phyloP scores from a whole-genome alignment of 2,329 filamentous ascomycete genomes.

The Fusarium papillatum region DNA sequence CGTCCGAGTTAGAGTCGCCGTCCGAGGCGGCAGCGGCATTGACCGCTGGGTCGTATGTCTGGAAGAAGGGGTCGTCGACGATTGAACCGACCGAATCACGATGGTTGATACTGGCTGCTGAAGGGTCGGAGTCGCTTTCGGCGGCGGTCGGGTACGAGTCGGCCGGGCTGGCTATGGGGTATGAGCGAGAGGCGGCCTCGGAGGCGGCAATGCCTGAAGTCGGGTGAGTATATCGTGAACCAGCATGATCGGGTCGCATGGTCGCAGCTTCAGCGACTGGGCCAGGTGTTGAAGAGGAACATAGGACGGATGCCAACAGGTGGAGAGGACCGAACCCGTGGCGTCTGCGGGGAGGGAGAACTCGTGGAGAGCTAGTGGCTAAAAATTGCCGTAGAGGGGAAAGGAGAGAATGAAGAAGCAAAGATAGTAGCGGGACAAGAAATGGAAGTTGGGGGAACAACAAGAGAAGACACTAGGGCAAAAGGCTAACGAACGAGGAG shows the following conservation, averaged over 20 bases:
- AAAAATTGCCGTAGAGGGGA: slow-evolving; percentile 8
- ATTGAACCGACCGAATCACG: slow-evolving; percentile 67
- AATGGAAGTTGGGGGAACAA: slow-evolving; percentile 18
- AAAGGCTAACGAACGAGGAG: slow-evolving; percentile 30
- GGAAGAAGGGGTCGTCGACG: slow-evolving; percentile 69
- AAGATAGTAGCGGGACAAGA: slow-evolving; percentile 8
- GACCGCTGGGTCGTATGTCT: slow-evolving; percentile 55
- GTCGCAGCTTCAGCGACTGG: slow-evolving; percentile 47
- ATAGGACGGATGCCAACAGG: slow-evolving; percentile 39
- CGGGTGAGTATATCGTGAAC: slow-evolving; percentile 43
- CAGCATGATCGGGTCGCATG: slow-evolving; percentile 45
- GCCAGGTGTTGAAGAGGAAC: slow-evolving; percentile 39
- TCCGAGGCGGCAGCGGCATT: slow-evolving; percentile 42
- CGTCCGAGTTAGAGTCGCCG: slow-evolving; percentile 37
- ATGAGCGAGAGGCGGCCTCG: slow-evolving; percentile 24
- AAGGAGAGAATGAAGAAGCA: slow-evolving; percentile 12
- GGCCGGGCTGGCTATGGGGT: slow-evolving; percentile 28
- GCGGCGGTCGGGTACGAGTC: slow-evolving; percentile 43
- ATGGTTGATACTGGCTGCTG: slow-evolving; percentile 37
- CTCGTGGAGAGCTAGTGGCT: slow-evolving; percentile 33
- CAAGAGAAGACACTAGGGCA: slow-evolving; percentile 20
- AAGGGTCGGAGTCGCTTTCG: slow-evolving; percentile 37
- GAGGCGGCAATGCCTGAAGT: slow-evolving; percentile 35
- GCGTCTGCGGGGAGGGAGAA: slow-evolving; percentile 39
- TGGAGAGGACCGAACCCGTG: slow-evolving; percentile 35